phyloP scores from a whole-genome alignment of 768 basidiomycete species.

The Sporobolomyces roseus region DNA sequence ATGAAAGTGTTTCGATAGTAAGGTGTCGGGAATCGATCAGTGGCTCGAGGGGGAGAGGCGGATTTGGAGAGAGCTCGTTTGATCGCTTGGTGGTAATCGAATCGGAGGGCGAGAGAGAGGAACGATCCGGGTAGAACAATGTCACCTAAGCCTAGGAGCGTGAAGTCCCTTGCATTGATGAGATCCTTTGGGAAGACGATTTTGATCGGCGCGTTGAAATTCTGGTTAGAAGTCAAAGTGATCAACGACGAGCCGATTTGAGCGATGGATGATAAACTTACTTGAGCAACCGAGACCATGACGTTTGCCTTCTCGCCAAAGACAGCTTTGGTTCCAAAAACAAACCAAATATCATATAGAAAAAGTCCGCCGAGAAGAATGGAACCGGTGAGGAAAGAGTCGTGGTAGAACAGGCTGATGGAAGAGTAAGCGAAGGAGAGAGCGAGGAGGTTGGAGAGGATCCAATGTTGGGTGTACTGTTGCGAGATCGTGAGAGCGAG shows the following conservation, averaged over 20 bases:
- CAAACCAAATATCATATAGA: conserved; percentile 82
- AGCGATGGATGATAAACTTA: background rate
- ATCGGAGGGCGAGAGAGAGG: conserved; percentile 78
- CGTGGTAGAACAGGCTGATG: conserved; percentile 71
- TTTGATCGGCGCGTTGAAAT: conserved; percentile 88
- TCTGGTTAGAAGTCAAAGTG: conserved; percentile 36
- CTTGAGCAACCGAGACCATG: conserved; percentile 87
- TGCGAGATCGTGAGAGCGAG: conserved; percentile 66
- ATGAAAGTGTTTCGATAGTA: conserved; percentile 69
- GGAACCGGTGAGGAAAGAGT: conserved; percentile 81
- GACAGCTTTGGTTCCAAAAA: conserved; percentile 66
- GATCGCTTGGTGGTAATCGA: conserved; percentile 61
- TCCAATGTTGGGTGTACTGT: conserved; percentile 60
- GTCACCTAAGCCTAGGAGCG: conserved; percentile 90
- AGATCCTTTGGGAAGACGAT: conserved; percentile 76
- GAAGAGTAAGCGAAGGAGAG: conserved; percentile 79
- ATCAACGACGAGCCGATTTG: background rate
- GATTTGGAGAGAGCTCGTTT: conserved; percentile 13
- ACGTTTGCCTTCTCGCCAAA: conserved; percentile 30
- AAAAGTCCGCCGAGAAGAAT: conserved; percentile 79
- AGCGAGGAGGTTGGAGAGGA: conserved; percentile 70
- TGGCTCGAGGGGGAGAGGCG: conserved; percentile 26
- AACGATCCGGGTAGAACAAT: conserved; percentile 56
- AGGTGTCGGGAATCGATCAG: conserved; percentile 58
- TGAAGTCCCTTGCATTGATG: conserved; percentile 60